Base-by-base conservation (phyloP, 1,284 basidiomycete genomes). In the Gomphus sp. region DNA sequence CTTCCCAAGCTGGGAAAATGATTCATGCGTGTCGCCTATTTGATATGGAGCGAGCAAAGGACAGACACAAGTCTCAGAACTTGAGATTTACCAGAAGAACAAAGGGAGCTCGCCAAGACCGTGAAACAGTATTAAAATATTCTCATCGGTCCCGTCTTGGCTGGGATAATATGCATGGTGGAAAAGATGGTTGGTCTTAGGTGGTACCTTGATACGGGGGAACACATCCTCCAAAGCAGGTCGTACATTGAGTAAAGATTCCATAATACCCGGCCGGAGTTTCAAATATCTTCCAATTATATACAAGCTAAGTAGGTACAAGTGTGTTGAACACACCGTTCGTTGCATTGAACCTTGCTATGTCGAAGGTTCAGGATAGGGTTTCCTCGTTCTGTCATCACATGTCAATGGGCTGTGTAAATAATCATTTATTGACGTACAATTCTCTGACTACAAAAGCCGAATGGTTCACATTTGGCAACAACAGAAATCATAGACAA, bases 41-140 rank as follows among this genome's bases (percentile, higher is more conserved):
- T 47, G 18, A 43, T 54, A 36, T 31, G 52, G 37, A 52, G 28
- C 48, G 25, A 60, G 45, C n/a, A 49, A 18, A 50, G 8, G 28
- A 18, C 36, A 60, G 52, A 55, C 28, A 55, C 9, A 16, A n/a
- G 52, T 51, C 22, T 18, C 22, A 58, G 55, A 51, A 39, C 55
- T 25, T 62, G 25, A n/a, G 16, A 43, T 16, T 41, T 7, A 33
- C 36, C 44, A 44, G 31, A 51, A 50, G 41, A 59, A 50, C 18
- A 47, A 54, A 57, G 45, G 22, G 44, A 31, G 66, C 81, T 62
- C 64, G 91, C 92, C 92, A 36, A 96, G 79, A 0, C 93, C 93
- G 64, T 97, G 93, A 18, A 96, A 76, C 55, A 97, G 77, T 61
- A 97, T 79, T 36, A 97, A 71, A 31, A 96, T 71, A 69, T 96